phyloP scores from a whole-genome alignment of 2,329 filamentous ascomycete species.

The Diaporthe caulivora region DNA sequence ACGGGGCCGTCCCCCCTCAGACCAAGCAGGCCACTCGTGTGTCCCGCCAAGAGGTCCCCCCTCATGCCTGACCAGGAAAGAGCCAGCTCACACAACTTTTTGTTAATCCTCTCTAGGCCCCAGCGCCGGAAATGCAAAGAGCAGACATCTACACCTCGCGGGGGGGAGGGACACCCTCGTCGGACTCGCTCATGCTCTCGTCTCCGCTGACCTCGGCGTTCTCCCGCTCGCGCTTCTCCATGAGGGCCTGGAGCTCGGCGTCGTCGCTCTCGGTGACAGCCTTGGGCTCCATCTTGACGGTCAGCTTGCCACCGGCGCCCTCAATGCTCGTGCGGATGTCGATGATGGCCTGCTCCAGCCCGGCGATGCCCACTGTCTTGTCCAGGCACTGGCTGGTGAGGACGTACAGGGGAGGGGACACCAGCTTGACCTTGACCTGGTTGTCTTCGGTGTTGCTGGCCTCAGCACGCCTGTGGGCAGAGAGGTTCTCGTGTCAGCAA shows the following conservation, averaged over 20 bases:
- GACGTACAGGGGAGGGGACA: constrained; percentile 97
- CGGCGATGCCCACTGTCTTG: constrained; percentile 86
- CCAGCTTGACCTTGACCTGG: constrained; percentile 97
- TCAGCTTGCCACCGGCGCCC: constrained; percentile 80
- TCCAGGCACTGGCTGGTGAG: constrained; percentile 95
- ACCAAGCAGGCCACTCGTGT: neutral
- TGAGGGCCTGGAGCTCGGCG: constrained; percentile 94
- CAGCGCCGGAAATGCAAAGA: constrained; percentile 38
- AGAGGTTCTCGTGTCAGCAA: neutral
- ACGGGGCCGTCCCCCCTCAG: neutral
- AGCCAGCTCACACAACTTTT: constrained; percentile 19
- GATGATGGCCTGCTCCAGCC: constrained; percentile 89
- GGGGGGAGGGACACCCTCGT: constrained; percentile 78
- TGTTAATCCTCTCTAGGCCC: constrained; percentile 33
- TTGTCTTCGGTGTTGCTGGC: constrained; percentile 91
- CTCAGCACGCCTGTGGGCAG: constrained; percentile 72
- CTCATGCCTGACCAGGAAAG: neutral
- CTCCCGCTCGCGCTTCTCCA: constrained; percentile 99
- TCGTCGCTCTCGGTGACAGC: constrained; percentile 99
- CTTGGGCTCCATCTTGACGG: constrained; percentile 99
- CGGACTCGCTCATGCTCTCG: constrained; percentile 94
- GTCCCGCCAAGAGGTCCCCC: neutral
- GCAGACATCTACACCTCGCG: constrained; percentile 31
- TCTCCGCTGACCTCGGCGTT: constrained; percentile 98
- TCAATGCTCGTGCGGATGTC: constrained; percentile 87